Percentiles rank a stretch among this genome's conserved stretches.
Evolutionary conservation across 352 stramenopile genomes (phyloP).

Genomic region (Phytopythium ostracodes): DNA sequence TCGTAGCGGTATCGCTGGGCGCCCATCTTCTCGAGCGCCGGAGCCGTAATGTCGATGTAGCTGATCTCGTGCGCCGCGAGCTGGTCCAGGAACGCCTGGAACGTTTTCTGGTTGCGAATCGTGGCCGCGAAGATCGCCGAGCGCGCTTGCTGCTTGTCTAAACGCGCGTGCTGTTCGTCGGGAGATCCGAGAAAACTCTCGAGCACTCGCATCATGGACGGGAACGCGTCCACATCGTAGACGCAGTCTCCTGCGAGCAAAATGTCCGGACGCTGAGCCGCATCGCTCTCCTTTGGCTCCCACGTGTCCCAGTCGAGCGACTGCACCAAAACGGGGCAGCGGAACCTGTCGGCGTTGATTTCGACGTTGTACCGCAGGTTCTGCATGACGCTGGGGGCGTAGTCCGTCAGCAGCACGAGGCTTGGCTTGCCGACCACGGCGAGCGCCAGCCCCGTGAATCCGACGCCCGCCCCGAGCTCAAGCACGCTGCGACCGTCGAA

Average conservation of each 20-base stretch:
- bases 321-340: slow-evolving; percentile 50
- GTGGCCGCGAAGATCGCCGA: slow-evolving; percentile 74
- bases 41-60: slow-evolving; percentile 61
- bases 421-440: slow-evolving; percentile 32
- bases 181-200: slow-evolving; percentile 37
- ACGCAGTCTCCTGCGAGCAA: slow-evolving; percentile 73
- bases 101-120: slow-evolving; percentile 72
- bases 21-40: slow-evolving; percentile 36
- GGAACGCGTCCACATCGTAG: slow-evolving; percentile 68
- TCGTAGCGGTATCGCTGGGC: slow-evolving; percentile 47
- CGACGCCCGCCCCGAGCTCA: slow-evolving; percentile 69
- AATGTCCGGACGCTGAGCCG: slow-evolving; percentile 33
- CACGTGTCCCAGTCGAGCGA: slow-evolving; percentile 73
- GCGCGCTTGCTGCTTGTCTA: slow-evolving; percentile 4
- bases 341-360: slow-evolving; percentile 46
- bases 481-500: slow-evolving; percentile 54
- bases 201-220: slow-evolving; percentile 50
- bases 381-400: slow-evolving; percentile 77
- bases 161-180: background rate
- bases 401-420: slow-evolving; percentile 64
- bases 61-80: slow-evolving; percentile 45
- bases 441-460: slow-evolving; percentile 63
- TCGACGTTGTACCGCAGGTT: slow-evolving; percentile 83
- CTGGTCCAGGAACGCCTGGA: slow-evolving; percentile 67
- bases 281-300: slow-evolving; percentile 26